These are phyloP conservation scores for Lentinula detonsa DNA, from an alignment of 768 basidiomycete genomes.

Conservation along the genomic window DNA sequence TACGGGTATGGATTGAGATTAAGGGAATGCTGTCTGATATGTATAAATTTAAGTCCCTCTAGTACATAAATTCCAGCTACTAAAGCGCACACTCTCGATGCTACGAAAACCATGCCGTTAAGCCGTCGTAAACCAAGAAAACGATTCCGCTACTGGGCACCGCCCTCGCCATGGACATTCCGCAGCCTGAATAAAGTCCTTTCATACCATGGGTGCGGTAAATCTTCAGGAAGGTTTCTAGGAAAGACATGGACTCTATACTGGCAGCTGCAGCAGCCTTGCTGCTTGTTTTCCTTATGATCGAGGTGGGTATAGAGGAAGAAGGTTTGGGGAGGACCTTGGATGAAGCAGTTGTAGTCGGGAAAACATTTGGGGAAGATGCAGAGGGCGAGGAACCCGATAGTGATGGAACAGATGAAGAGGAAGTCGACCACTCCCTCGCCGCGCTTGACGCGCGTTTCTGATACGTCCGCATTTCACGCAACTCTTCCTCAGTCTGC, in stretches of 20 bases:
- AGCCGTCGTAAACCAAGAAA: constrained; percentile 82
- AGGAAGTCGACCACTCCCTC: constrained; percentile 8
- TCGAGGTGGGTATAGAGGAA: constrained; percentile 9
- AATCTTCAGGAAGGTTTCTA: constrained; percentile 59
- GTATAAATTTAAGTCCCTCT: too few relatives aligned
- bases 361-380: not conserved
- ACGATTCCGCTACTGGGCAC: constrained; percentile 87
- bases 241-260: constrained; percentile 31
- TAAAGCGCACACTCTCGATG: not conserved
- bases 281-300: constrained; percentile 15
- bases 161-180: constrained; percentile 76
- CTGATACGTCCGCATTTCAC: constrained; percentile 28
- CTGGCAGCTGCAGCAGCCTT: not conserved
- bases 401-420: not conserved
- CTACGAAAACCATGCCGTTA: constrained; percentile 20
- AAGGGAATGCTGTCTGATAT: not conserved
- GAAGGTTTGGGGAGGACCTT: not conserved
- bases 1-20: not conserved
- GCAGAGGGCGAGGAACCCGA: not conserved
- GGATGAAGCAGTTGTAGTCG: not conserved
- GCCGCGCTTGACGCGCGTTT: constrained; percentile 3
- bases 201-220: constrained; percentile 66
- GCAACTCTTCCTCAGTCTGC: constrained; percentile 83
- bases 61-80: too few relatives aligned
- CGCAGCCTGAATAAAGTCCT: constrained; percentile 85